Base-by-base conservation (phyloP, 2,329 filamentous ascomycete species). In the Colletotrichum agaves region DNA sequence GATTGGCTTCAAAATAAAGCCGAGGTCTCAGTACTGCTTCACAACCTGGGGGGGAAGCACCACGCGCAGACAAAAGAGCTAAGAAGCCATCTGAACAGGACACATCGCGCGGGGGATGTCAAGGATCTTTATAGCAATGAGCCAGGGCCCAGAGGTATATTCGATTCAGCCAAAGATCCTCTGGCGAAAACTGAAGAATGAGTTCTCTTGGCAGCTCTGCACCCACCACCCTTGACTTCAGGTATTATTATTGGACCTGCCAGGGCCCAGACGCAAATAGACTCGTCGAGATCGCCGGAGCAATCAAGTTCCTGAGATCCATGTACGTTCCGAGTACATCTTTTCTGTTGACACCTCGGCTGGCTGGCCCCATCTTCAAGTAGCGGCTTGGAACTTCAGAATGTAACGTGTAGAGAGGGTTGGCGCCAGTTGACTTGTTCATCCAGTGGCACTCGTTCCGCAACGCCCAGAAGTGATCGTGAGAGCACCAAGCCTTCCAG, bases 361-460 rank as follows among this genome's bases (percentile, higher is more conserved):
- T 37, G 23, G 27, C 27, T 27, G 47, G 53, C 55, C 33, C 65
- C 65, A 53, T 65, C 46, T 50, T 41, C 5, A 37, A 12, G 41
- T 49, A 46, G 61, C 53, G 64, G 57, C 53, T 64, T 15, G 35
- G 37, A 46, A 43, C 49, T 55, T 52, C 52, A 52, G 4, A 55
- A 68, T 68, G 65, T 60, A 68, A 68, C 65, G 55, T 68, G 65
- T 23, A 43, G 41, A 41, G 39, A 44, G 33, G 19, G 21, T 60
- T 68, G 31, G 33, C 12, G 65, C 19, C 61, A 60, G 44, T 46
- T 68, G 52, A 68, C 53, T 68, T 53, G 65, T 68, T 65, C 61
- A 41, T 60, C 61, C 55, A 65, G 65, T 65, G 19, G 44, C 64
- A 68, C 65, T 27, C 39, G 58, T 69, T 63, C 67, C 63, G 53